Percentiles rank a stretch among this genome's conserved stretches.
Conservation (phyloP, 345 rosid genomes). For the Lepidium didymum region DNA sequence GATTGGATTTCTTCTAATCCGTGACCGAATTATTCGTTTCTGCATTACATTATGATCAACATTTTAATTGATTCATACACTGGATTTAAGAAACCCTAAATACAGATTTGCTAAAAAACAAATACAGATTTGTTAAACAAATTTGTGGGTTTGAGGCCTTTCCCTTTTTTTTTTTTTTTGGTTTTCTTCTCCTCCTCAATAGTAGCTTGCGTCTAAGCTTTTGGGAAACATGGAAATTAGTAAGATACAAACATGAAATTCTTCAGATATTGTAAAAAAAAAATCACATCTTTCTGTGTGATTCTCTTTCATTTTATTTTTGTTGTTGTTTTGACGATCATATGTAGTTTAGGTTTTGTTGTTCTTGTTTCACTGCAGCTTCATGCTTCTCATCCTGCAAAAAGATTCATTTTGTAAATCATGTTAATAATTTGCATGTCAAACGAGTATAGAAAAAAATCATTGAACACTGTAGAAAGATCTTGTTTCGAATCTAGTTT, state of each 20-base stretch:
- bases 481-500: neutral
- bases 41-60: neutral
- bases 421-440: neutral
- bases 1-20: neutral
- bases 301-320: conserved; percentile 17
- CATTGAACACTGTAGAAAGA: neutral
- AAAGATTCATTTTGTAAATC: neutral
- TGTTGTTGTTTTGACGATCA: neutral
- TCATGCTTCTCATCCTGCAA: conserved; percentile 52
- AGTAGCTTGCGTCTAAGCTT: neutral
- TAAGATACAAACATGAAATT: neutral
- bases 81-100: conserved; percentile 17
- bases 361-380: conserved; percentile 26
- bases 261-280: neutral
- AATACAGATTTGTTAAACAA: neutral
- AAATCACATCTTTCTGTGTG: neutral
- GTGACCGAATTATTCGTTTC: neutral
- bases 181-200: neutral
- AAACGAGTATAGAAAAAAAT: neutral
- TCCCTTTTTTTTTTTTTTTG: neutral
- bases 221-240: neutral
- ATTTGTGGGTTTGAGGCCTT: neutral
- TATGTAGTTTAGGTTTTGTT: neutral
- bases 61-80: neutral
- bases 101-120: conserved; percentile 1